Conservation (phyloP, 1,284 basidiomycete species). For the Coniferiporia weirii region DNA sequence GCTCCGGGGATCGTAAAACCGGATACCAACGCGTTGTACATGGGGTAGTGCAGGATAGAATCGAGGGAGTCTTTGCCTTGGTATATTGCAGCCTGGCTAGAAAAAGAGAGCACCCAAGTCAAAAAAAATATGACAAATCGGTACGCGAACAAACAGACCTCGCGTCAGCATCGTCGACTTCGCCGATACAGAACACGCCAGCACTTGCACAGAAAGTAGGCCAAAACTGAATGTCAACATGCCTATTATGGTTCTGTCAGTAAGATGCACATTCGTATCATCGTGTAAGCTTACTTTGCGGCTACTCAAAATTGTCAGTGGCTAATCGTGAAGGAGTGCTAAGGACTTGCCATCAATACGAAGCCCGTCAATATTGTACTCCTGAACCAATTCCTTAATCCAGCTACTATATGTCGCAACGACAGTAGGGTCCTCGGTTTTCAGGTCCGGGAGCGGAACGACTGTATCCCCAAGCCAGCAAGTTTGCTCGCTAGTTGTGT, state of each 20-base stretch:
- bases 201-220: constrained; percentile 61
- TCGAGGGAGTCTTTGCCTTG: constrained; percentile 53
- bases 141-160: not conserved
- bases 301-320: constrained; percentile 28
- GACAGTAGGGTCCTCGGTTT: constrained; percentile 62
- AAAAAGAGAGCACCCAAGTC: not conserved
- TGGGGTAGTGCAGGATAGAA: constrained; percentile 67
- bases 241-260: constrained; percentile 34
- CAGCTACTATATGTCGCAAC: constrained; percentile 52
- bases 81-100: constrained; percentile 30
- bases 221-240: constrained; percentile 65
- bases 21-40: constrained; percentile 59
- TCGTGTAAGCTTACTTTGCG: constrained; percentile 47
- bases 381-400: constrained; percentile 56
- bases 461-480: constrained; percentile 74
- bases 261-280: not conserved
- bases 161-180: constrained; percentile 62
- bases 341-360: constrained; percentile 59
- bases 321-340: not conserved
- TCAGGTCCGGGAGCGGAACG: constrained; percentile 65
- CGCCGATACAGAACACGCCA: constrained; percentile 81
- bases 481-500: constrained; percentile 58
- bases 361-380: constrained; percentile 65
- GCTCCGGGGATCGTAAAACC: constrained; percentile 61
- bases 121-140: no score